phyloP scores from a whole-genome alignment of 148 eudicot genomes.

The Nyssa sinensis region DNA sequence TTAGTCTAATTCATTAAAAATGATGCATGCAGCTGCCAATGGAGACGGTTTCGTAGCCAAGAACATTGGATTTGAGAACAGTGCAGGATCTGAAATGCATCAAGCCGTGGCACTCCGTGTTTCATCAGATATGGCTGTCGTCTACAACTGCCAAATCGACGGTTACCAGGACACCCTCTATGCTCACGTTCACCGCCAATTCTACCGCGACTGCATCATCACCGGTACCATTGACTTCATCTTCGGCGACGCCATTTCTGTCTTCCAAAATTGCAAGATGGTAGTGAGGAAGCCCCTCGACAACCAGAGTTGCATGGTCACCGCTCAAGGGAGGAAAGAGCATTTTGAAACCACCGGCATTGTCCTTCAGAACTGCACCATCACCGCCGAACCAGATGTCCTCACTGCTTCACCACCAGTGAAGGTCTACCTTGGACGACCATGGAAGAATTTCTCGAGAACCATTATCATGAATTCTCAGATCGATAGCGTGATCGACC shows the following conservation, averaged over 20 bases:
- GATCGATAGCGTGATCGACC: constrained; percentile 42
- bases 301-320: constrained; percentile 47
- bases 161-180: constrained; percentile 48
- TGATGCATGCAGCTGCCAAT: constrained; percentile 14
- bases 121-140: constrained; percentile 31
- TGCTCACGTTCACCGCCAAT: constrained; percentile 45
- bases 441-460: constrained; percentile 55
- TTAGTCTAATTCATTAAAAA: too few species aligned
- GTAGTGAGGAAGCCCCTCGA: constrained; percentile 44
- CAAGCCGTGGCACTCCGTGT: constrained; percentile 48
- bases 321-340: constrained; percentile 60
- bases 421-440: constrained; percentile 52
- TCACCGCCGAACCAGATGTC: constrained; percentile 31
- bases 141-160: constrained; percentile 44
- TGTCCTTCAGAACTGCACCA: constrained; percentile 50
- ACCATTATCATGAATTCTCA: constrained; percentile 43
- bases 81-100: constrained; percentile 35
- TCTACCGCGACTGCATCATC: constrained; percentile 58
- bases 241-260: constrained; percentile 56
- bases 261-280: constrained; percentile 63
- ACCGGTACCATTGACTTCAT: constrained; percentile 69
- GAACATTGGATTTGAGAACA: constrained; percentile 50
- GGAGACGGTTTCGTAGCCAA: constrained; percentile 40
- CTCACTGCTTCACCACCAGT: constrained; percentile 4
- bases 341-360: constrained; percentile 31